Evolutionary conservation across 129 eudicot species (phyloP).

Genomic region (Deinandra increscens): DNA sequence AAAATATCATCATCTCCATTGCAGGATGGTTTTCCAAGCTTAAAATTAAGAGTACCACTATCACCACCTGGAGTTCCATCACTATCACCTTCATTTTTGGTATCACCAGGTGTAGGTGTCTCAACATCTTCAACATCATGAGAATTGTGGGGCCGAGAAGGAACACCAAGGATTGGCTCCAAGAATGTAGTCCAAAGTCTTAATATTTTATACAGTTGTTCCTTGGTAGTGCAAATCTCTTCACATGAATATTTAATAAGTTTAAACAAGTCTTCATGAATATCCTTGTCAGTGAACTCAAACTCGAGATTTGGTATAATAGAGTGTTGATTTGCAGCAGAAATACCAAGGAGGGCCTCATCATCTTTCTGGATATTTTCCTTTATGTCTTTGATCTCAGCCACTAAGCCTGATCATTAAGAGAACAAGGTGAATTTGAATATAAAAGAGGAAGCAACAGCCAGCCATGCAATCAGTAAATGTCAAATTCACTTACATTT

Average conservation of each 20-base stretch:
- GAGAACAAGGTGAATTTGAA: conserved; percentile 11
- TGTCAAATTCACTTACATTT: conserved; percentile 54
- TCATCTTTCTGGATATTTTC: conserved; percentile 76
- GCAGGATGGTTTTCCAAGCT: conserved; percentile 51
- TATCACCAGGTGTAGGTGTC: conserved; percentile 36
- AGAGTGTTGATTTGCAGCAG: conserved; percentile 75
- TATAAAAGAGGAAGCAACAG: conserved; percentile 1
- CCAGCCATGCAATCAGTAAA: conserved; percentile 3
- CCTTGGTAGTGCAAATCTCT: conserved; percentile 78
- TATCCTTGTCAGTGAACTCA: conserved; percentile 56
- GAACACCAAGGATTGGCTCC: conserved; percentile 82
- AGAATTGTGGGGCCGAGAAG: conserved; percentile 40
- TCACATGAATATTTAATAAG: conserved; percentile 78
- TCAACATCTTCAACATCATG: conserved; percentile 44
- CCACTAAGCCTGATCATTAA: conserved; percentile 59
- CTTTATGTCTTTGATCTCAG: conserved; percentile 81
- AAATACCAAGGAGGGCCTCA: conserved; percentile 56
- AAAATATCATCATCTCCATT: conserved; percentile 51
- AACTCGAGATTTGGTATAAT: conserved; percentile 61
- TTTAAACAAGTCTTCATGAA: conserved; percentile 79
- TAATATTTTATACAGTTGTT: conserved; percentile 71
- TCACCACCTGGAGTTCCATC: conserved; percentile 51
- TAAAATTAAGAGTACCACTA: conserved; percentile 43
- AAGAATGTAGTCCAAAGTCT: conserved; percentile 82
- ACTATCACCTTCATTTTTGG: conserved; percentile 45